These are phyloP conservation scores for Cutaneotrichosporon cutaneum DNA, from an alignment of 1,284 basidiomycete species.

Conservation along the genomic window DNA sequence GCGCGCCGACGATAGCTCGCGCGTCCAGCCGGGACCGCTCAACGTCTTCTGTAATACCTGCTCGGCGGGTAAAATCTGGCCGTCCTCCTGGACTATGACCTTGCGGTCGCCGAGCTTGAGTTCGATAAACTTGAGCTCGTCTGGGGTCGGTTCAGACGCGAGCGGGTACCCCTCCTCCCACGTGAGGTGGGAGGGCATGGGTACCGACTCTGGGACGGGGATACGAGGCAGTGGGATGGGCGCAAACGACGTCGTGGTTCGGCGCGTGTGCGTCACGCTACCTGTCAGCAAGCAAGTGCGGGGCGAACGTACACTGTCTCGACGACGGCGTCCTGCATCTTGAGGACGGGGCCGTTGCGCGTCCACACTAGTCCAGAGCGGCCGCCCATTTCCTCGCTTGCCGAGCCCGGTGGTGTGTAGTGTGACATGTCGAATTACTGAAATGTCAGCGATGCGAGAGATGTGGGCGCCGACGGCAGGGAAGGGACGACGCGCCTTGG, in stretches of 20 bases:
- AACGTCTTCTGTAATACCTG: neutral
- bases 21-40: constrained; percentile 29
- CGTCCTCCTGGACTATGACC: constrained; percentile 48
- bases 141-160: constrained; percentile 43
- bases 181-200: constrained; percentile 34
- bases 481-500: neutral
- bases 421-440: neutral
- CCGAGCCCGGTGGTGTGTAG: constrained; percentile 3
- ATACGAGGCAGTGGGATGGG: constrained; percentile 48
- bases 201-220: constrained; percentile 35
- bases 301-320: constrained; percentile 45
- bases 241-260: constrained; percentile 48
- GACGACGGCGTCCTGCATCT: constrained; percentile 48
- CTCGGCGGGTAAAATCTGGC: constrained; percentile 16
- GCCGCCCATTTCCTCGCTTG: neutral
- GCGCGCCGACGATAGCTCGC: constrained; percentile 25
- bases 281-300: neutral
- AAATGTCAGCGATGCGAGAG: neutral
- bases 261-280: constrained; percentile 19
- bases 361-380: constrained; percentile 17
- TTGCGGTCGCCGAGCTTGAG: constrained; percentile 43
- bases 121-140: constrained; percentile 46
- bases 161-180: constrained; percentile 41
- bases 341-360: constrained; percentile 32
- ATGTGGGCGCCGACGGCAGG: neutral